Evolutionary conservation across 2,329 filamentous ascomycete genomes (phyloP).

Genomic region (Claviceps humidiphila): DNA sequence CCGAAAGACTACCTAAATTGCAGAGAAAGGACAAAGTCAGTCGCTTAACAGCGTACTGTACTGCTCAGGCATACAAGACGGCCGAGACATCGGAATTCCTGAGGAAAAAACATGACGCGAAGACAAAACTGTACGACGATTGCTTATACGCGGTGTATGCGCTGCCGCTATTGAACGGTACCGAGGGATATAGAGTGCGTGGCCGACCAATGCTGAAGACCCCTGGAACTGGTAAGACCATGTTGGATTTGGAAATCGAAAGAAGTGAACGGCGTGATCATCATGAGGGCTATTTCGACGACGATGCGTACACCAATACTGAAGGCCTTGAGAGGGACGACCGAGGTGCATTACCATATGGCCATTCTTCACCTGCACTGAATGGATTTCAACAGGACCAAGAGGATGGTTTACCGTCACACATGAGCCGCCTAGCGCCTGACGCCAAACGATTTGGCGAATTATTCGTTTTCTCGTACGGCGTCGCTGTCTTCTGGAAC

Average conservation of each 20-base stretch:
- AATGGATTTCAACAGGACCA: constrained; percentile 18
- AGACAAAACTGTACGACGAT: constrained; percentile 95
- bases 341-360: constrained; percentile 17
- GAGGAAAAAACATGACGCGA: constrained; percentile 72
- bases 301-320: constrained; percentile 42
- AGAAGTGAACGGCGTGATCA: constrained; percentile 80
- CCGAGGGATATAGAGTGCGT: constrained; percentile 73
- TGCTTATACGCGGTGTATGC: constrained; percentile 95
- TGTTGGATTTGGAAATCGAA: constrained; percentile 92
- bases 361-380: constrained; percentile 16
- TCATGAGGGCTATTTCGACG: constrained; percentile 80
- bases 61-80: constrained; percentile 84
- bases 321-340: constrained; percentile 19
- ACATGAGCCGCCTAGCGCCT: constrained; percentile 48
- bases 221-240: constrained; percentile 75
- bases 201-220: constrained; percentile 88
- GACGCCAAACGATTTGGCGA: constrained; percentile 75
- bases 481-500: constrained; percentile 98
- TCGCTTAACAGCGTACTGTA: constrained; percentile 90
- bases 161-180: constrained; percentile 71
- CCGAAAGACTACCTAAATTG: constrained; percentile 80
- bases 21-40: constrained; percentile 78
- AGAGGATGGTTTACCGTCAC: constrained; percentile 31
- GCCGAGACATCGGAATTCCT: constrained; percentile 80
- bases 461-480: constrained; percentile 95